Evolutionary conservation across 2,329 filamentous ascomycete species (phyloP), one percentile per base, ranked within the genome.

Genomic region (Thermothelomyces thermophilus): DNA sequence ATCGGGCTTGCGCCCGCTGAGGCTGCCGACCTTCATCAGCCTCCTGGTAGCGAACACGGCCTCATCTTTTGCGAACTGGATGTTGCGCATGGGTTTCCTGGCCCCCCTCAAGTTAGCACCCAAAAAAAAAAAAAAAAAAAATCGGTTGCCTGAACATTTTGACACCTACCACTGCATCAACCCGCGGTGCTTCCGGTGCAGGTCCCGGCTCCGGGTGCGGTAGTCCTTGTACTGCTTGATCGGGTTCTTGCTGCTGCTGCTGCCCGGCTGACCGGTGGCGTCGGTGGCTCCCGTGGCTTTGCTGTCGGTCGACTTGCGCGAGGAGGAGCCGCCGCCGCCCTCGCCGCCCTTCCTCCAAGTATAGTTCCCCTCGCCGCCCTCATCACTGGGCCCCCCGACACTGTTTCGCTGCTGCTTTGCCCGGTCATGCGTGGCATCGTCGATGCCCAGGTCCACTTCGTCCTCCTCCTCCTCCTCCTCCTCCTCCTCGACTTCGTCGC

Each of bases 1-100:
- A 65, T 90, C 88, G 3, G 91, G 91, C 67, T 91, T 84, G 54
- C 91, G 76, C 1, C 91, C 91, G 35, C 82, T 82, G 63, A 97
- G 68, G 30, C 83, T 84, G 9, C 93, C 76, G 64, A 87, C 83
- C 62, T 86, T 85, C 66, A 84, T 86, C 48, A 94, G 70, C 65
- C 87, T 87, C 39, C 83, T 75, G 5, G 90, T 67, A 0, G 87
- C 88, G 69, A 84, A 90, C 61, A 86, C 84, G 0, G 86, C 82
- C 72, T 97, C 87, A 61, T 96, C 77, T 69, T 93, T 95, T 37
- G 84, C 90, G 66, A 96, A 97, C 58, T 83, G 82, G 19, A 82
- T 74, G 64, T 95, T 95, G 35, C 91, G 77, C 64, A 90, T 86
- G 0, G 91, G 90, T 62, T 83, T 87, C 66, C 66, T 68, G 46